Evolutionary conservation across 2,329 filamentous ascomycete species (phyloP), one percentile per base, ranked within the genome.

Genomic region (Aspergillus sp.): DNA sequence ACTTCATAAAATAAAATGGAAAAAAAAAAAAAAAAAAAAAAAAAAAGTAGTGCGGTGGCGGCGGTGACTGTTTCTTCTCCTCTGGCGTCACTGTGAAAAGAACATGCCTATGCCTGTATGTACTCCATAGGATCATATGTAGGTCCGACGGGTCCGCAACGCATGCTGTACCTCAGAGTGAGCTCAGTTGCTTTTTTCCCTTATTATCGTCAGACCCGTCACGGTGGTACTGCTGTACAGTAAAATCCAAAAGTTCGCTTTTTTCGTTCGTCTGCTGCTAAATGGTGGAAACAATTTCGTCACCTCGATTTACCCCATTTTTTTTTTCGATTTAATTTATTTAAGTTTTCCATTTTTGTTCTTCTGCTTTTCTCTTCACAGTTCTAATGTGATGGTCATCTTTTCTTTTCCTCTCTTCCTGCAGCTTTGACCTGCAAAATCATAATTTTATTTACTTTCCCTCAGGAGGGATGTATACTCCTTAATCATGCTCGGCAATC

Each of bases 41-140:
- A 3, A 10, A 32, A 32, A 32, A 36, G 25, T 32, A 27, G 25
- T 50, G 27, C 25, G 47, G 25, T 50, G 47, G n/a, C 62, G 63
- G 63, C 59, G 59, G 65, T 67, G 61, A 62, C 65, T 39, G 50
- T 42, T 38, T 42, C 23, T 32, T 25, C 25, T 30, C 52, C 10
- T 44, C 21, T 32, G 17, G 23, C 39, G 23, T 30, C 27, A 30
- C 27, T 30, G 15, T 36, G 32, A 36, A 36, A 32, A 10, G 53
- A n/a, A 27, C 25, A 27, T 27, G 25, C 25, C 7, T 30, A 27
- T 27, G 53, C 30, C 53, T 42, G 39, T 47, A 55, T 55, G 47
- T 39, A 59, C 53, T 42, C 39, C 21, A 55, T 19, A 55, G 13
- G 23, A 55, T 49, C 47, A 44, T 55, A 59, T 47, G 42, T 32